phyloP scores from a whole-genome alignment of 148 eudicot genomes.

The Rhododendron ovatum region DNA sequence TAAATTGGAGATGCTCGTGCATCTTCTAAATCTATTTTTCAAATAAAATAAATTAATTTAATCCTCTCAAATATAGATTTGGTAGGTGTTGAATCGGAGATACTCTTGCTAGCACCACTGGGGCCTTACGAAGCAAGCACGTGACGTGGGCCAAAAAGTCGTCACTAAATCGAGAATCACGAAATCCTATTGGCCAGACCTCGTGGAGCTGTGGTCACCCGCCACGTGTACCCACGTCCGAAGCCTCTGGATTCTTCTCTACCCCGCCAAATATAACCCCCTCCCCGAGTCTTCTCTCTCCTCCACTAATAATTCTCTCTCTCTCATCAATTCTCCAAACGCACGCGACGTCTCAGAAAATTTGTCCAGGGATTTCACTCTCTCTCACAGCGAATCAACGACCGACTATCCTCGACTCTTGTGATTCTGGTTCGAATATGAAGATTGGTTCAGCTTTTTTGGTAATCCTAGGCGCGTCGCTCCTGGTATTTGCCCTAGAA shows the following conservation, averaged over 20 bases:
- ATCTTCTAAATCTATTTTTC: too few species aligned
- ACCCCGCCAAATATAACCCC: slow-evolving; percentile 20
- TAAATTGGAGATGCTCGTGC: too few species aligned
- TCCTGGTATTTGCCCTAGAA: slow-evolving; percentile 25
- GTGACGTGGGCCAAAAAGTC: background rate
- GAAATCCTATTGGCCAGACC: slow-evolving; percentile 46
- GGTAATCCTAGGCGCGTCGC: slow-evolving; percentile 18
- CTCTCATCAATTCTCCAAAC: background rate
- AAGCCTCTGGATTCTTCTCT: slow-evolving; percentile 37
- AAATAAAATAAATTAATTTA: too few species aligned
- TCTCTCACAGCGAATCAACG: too few species aligned
- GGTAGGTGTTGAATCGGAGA: too few species aligned
- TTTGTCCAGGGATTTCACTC: background rate
- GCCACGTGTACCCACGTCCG: slow-evolving; percentile 36
- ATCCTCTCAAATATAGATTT: too few species aligned
- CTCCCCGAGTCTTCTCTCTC: background rate
- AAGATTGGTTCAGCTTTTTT: slow-evolving; percentile 16
- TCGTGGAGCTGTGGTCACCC: slow-evolving; percentile 41
- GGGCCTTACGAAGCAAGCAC: background rate
- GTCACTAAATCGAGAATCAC: slow-evolving; percentile 9
- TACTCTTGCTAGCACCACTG: background rate
- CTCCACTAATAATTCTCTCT: too few species aligned
- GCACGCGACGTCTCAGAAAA: background rate
- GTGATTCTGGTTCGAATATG: slow-evolving; percentile 25
- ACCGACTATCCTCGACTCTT: too few species aligned